These are phyloP conservation scores for Paxillus rubicundulus DNA, from an alignment of 768 basidiomycete species.

Conservation along the genomic window DNA sequence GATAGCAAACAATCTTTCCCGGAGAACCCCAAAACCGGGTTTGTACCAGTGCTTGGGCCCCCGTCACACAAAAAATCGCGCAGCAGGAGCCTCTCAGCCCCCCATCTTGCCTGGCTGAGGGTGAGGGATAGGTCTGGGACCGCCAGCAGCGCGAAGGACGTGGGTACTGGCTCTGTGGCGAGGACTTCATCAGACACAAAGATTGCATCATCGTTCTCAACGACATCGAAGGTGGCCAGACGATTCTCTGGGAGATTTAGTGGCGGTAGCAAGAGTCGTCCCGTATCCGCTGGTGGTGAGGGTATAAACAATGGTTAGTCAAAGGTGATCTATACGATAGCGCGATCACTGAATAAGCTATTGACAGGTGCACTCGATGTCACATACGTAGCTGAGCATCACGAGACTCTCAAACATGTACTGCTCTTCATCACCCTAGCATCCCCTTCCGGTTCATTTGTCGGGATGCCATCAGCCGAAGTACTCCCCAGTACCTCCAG, in stretches of 20 bases:
- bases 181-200: conserved; percentile 20
- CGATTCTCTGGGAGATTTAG: conserved; percentile 23
- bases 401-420: conserved; percentile 80
- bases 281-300: conserved; percentile 12
- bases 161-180: not conserved
- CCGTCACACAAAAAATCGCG: conserved; percentile 32
- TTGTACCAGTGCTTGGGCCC: conserved; percentile 12
- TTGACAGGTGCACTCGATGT: conserved; percentile 38
- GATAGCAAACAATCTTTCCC: conserved; percentile 25
- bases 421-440: conserved; percentile 61
- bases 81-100: conserved; percentile 56
- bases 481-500: conserved; percentile 49
- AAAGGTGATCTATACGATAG: not conserved
- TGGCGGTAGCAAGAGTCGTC: conserved; percentile 19
- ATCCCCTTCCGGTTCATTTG: conserved; percentile 14
- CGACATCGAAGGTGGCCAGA: conserved; percentile 13
- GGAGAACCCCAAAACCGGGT: conserved; percentile 1
- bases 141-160: conserved; percentile 9
- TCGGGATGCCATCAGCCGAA: conserved; percentile 55
- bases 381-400: conserved; percentile 69
- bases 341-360: not conserved
- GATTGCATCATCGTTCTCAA: not conserved
- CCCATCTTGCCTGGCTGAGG: conserved; percentile 57
- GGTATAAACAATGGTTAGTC: conserved; percentile 17
- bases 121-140: conserved; percentile 27